Evolutionary conservation across 768 basidiomycete species (phyloP).

Genomic region (Psilocybe tampanensis): DNA sequence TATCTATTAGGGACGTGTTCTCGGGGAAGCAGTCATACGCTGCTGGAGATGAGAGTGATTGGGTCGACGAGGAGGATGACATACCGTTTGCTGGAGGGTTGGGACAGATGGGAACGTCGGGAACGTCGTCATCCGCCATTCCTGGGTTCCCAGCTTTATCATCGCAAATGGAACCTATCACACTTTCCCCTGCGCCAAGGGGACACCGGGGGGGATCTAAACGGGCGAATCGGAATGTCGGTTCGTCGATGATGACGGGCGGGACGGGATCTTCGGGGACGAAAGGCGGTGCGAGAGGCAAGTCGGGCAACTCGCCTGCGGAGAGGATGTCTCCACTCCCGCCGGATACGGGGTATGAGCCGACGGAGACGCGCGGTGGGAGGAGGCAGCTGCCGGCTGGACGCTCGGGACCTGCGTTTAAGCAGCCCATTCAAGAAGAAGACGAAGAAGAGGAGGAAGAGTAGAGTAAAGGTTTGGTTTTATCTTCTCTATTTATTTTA

Average conservation of each 20-base stretch:
- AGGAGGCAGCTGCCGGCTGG: constrained; percentile 69
- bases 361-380: constrained; percentile 52
- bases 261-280: constrained; percentile 3
- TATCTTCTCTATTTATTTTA: constrained; percentile 6
- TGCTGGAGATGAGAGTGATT: constrained; percentile 78
- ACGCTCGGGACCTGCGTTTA: constrained; percentile 74
- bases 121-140: constrained; percentile 22
- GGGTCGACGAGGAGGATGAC: constrained; percentile 89
- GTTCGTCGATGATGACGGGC: constrained; percentile 3
- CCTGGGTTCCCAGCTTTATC: not conserved
- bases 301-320: constrained; percentile 60
- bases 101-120: constrained; percentile 57
- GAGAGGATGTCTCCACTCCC: constrained; percentile 65
- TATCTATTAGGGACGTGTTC: constrained; percentile 77
- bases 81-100: constrained; percentile 77
- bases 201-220: constrained; percentile 43
- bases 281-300: constrained; percentile 42
- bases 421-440: constrained; percentile 79
- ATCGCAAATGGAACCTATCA: constrained; percentile 36
- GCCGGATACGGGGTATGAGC: constrained; percentile 48
- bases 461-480: constrained; percentile 38
- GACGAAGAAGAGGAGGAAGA: constrained; percentile 89
- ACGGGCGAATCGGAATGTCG: constrained; percentile 29
- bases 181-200: constrained; percentile 55
- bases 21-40: constrained; percentile 59